Base-by-base conservation (phyloP, 768 basidiomycete species). In the Boletus bicolor region DNA sequence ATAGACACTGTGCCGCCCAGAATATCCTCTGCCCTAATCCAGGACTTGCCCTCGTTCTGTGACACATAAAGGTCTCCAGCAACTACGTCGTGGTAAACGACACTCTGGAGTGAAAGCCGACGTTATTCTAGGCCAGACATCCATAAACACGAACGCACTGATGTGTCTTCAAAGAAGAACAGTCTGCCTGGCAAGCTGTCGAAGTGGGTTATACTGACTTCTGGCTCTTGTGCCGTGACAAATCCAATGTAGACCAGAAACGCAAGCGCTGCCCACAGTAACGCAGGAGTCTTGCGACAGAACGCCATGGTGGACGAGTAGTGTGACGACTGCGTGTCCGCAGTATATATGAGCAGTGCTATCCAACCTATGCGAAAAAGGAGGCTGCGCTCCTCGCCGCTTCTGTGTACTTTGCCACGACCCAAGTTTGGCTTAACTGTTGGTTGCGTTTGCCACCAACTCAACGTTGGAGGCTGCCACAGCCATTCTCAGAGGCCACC, bases 161-260 rank as follows among this genome's bases (percentile, higher is more conserved):
- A 72, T 7, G 91, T 87, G 73, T 97, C 96, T 59, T 98, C 91
- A 73, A 98, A 97, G 79, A 93, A 98, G 76, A 89, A 90, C 50
- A 96, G 68, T 63, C 81, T 79, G 12, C 81, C 81, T 9, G 93
- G 93, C 36, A 90, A 74, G 69, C 89, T 89, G 46, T 81, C 65
- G 70, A 96, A 91, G 54, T 77, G 73, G 35, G 73, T 78, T 51
- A 85, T 62, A 7, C 72, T 57, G 59, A 79, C 73, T 55, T 78
- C 67, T 62, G 85, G 85, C 28, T 78, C 66, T 65, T 78, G 79
- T 2, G 79, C 76, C 6, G 55, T 56, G 38, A 61, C 47, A 37
- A 60, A 63, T 51, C 60, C 60, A 34, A 63, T 55, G 41, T 57
- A 69, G 10, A 51, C 35, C 6, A 71, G 49, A 32, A 66, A 66